A percentile compares a stretch with the other conserved stretches of the same genome.
These are phyloP conservation scores for Phlebiopsis flavidoalba DNA, from an alignment of 768 basidiomycete species.

Conservation along the genomic window DNA sequence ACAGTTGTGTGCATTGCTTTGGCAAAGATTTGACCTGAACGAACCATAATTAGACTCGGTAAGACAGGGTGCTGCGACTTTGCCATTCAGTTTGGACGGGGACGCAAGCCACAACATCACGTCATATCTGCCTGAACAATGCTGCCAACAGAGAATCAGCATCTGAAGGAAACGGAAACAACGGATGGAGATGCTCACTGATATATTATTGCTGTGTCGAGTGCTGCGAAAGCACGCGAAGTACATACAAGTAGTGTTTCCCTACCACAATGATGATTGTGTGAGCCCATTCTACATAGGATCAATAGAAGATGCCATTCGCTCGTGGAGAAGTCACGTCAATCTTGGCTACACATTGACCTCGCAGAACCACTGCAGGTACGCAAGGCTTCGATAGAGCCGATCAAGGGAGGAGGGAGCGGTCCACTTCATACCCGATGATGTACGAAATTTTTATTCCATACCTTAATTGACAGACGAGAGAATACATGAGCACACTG, in stretches of 20 bases:
- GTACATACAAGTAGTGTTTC: not conserved
- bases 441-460: too few species aligned
- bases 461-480: too few species aligned
- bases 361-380: conserved; percentile 21
- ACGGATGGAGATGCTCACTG: not conserved
- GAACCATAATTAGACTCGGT: conserved; percentile 14
- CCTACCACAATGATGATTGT: not conserved
- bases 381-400: conserved; percentile 29
- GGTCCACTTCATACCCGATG: too few species aligned
- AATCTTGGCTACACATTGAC: conserved; percentile 28
- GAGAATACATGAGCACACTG: too few species aligned
- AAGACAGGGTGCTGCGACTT: conserved; percentile 6
- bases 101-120: not conserved
- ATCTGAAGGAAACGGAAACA: not conserved
- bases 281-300: not conserved
- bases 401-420: not conserved
- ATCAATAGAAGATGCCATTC: not conserved
- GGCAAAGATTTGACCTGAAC: conserved; percentile 30
- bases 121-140: not conserved
- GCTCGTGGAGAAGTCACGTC: not conserved
- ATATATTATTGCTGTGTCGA: not conserved
- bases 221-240: not conserved
- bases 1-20: conserved; percentile 5
- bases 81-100: not conserved
- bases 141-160: not conserved